Conservation (phyloP, 2,329 filamentous ascomycete genomes). For the Curvularia sp. region DNA sequence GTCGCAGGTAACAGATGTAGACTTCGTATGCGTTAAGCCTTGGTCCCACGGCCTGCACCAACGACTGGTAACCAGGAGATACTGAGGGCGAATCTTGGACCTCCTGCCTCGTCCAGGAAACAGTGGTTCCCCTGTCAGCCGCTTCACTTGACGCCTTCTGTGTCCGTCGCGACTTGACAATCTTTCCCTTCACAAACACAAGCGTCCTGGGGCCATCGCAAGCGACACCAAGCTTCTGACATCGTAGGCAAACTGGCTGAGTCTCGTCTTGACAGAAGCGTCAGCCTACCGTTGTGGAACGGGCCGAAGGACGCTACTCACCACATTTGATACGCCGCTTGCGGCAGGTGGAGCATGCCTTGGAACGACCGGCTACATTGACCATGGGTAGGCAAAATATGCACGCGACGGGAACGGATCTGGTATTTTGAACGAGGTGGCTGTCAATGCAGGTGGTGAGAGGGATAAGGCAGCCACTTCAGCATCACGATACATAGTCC, state of each 20-base stretch:
- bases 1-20: constrained; percentile 37
- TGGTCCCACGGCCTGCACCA: constrained; percentile 1
- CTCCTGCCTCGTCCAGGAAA: constrained; percentile 5
- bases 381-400: constrained; percentile 34
- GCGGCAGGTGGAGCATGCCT: constrained; percentile 44
- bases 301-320: constrained; percentile 22
- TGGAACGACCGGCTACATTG: constrained; percentile 43
- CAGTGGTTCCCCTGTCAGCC: neutral
- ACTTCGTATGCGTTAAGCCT: constrained; percentile 29
- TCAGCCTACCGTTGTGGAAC: constrained; percentile 9
- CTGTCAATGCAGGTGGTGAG: constrained; percentile 1
- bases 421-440: constrained; percentile 12
- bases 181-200: constrained; percentile 37
- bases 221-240: constrained; percentile 30
- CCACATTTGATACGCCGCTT: constrained; percentile 43
- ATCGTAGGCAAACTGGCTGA: constrained; percentile 37
- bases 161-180: constrained; percentile 37
- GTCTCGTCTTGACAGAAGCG: constrained; percentile 32
- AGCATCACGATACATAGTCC: neutral
- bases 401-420: neutral
- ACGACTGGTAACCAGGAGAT: constrained; percentile 1
- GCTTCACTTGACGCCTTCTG: constrained; percentile 3
- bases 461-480: neutral
- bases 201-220: constrained; percentile 38
- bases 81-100: neutral